Percentiles rank a stretch among this genome's conserved stretches.
These are phyloP conservation scores for Pythium volutum DNA, from an alignment of 352 stramenopile genomes.

Conservation along the genomic window DNA sequence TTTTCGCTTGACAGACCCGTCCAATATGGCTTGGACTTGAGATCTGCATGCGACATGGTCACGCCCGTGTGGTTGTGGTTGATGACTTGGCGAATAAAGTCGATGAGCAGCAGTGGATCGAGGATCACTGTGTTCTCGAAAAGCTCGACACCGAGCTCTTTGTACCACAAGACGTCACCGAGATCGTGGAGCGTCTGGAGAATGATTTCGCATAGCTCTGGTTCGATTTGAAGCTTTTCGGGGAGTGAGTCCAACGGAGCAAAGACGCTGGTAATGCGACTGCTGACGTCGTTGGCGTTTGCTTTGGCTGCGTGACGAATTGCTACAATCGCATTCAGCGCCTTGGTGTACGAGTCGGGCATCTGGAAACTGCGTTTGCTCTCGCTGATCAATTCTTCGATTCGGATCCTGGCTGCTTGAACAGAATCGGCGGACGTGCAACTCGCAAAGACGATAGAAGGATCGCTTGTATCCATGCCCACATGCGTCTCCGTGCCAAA, in stretches of 20 bases:
- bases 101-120: constrained; percentile 12
- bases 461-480: neutral
- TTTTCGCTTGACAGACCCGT: neutral
- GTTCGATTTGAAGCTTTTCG: neutral
- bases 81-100: constrained; percentile 17
- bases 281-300: neutral
- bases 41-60: neutral
- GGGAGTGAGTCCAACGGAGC: neutral
- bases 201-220: neutral
- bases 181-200: constrained; percentile 17
- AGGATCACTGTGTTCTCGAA: constrained; percentile 13
- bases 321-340: neutral
- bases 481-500: no score
- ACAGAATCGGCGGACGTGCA: no score
- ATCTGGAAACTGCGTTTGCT: constrained; percentile 12
- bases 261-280: neutral
- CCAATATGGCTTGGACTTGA: neutral
- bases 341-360: constrained; percentile 8
- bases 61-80: constrained; percentile 1
- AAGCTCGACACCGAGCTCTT: neutral
- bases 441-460: neutral
- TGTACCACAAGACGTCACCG: constrained; percentile 20
- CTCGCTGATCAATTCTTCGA: neutral
- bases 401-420: neutral
- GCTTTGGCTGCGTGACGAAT: neutral